Evolutionary conservation across 2,329 filamentous ascomycete species (phyloP), one percentile per base, ranked within the genome.

Genomic region (Helotiales sp.): DNA sequence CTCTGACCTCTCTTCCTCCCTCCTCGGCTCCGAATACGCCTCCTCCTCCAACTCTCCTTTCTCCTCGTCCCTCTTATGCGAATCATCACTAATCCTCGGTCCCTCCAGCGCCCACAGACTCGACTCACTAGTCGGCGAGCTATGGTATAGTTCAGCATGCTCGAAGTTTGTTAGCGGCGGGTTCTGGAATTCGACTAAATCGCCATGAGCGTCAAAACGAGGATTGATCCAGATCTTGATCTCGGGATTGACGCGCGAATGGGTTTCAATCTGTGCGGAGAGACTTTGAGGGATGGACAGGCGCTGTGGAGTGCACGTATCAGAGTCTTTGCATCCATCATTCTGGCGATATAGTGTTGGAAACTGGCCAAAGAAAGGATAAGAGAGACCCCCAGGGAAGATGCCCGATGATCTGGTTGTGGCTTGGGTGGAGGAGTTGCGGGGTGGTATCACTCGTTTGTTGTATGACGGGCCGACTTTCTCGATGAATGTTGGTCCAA

Each of bases 171-270:
- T 17, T 11, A 10, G 26, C 24, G 50, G 17, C 7, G 26, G 4
- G 3, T 15, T 17, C 34, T 32, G 22, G 11, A 22, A 55, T 17
- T 64, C 54, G 17, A 60, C 26, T 3, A 57, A 8, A 15, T 67
- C 54, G 0, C 64, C 64, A 4, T 63, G 17, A 0, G 28, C 8
- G 47, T 63, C 60, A 30, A 67, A 63, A 6, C 43, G 49, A 2
- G 64, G 60, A 15, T 67, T 63, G 26, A 67, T 60, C 59, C 64
- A 67, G n/a, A 67, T 40, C 30, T 63, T 67, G 17, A 26, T 52
- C 11, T 60, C 63, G 4, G 40, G 10, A 24, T 30, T 43, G 10
- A n/a, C 10, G 15, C n/a, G 15, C 13, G 34, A 45, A 10, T 32
- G 28, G 11, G 28, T 20, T 11, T 55, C 50, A 17, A 55, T 55